Evolutionary conservation across 2,329 filamentous ascomycete genomes (phyloP), one percentile per base, ranked within the genome.

Genomic region (Akanthomyces uredinophilus): DNA sequence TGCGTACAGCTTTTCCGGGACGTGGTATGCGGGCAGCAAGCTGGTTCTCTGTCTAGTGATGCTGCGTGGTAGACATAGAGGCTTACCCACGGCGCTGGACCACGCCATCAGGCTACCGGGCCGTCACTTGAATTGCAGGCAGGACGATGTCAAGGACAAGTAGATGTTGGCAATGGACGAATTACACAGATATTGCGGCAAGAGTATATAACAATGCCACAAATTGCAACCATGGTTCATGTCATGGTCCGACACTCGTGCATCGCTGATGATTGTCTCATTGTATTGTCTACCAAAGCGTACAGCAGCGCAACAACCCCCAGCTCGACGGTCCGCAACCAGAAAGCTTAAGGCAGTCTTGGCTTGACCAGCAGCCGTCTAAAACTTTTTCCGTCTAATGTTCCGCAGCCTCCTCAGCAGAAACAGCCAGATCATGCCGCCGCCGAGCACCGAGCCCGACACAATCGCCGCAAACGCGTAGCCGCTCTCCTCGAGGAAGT

Each of bases 1-100:
- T 62, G 78, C 80, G 53, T 84, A 81, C 68, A 84, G 82, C 57
- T 82, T 88, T 61, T 76, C 76, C 51, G 84, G 84, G 2, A 79
- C 78, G 0, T 83, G 82, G 77, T 79, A 81, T 60, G 74, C 75
- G 1, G 76, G 79, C 14, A 85, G 81, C 70, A 88, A 87, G 72
- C 68, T 88, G 44, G 78, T 86, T 22, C 70, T 87, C 62, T 79
- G 81, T 53, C 75, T 81, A 4, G 83, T 87, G 14, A 85, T 85
- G 74, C 68, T 87, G 37, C 72, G 82, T 8, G 83, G 83, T 0
- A 72, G 83, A 0, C 83, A 86, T 70, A 74, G 83, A n/a, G 82
- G 82, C 1, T 66, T 86, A 35, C 83, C 83, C 0, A 81, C 84
- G 37, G 81, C 81, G 3, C 72, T 86, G 63, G 83, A 86, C 66